Evolutionary conservation across 129 eudicot genomes (phyloP), one percentile per base, ranked within the genome.

Genomic region (Pittosporum tobira): DNA sequence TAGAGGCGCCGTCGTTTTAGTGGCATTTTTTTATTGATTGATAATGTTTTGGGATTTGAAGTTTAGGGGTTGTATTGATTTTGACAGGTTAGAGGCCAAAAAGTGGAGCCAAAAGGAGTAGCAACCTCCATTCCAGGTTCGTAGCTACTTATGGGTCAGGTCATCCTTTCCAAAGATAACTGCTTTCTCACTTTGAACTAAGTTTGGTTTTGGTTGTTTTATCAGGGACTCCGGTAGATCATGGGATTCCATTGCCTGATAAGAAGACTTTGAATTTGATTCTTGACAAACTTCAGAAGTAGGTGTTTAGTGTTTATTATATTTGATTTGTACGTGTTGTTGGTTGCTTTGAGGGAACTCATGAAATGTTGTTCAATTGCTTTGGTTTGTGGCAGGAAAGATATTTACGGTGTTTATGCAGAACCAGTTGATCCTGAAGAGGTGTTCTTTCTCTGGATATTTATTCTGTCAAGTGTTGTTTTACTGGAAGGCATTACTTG

Each of bases 261-360:
- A 87, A 79, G 59, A 93, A 73, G 77, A 71, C 73, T 9, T 66
- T 93, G 75, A 87, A 84, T 81, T 79, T 87, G 66, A 81, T 93
- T 69, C 82, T 93, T 14, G 96, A 87, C 79, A 93, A 93, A 61
- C 94, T 93, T 72, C 99, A 93, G 65, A 93, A 86, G 99, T 93
- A 74, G 27, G 96, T 63, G 18, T 11, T 13, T 16, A 21, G 37
- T 16, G 11, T 53, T 19, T 24, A 5, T 59, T 45, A 16, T 57
- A 1, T 61, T 55, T 19, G 1, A 8, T 31, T 15, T 3, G 20
- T 45, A 3, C 0, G 11, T 13, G 10, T 31, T 29, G 0, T 6
- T 53, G 60, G 23, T 59, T 48, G 61, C 18, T 69, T 63, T 44
- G 16, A 18, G 12, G 40, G 51, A 51, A 30, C 15, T 64, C 48